Conservation (phyloP, 331 rosid genomes). For the Prunus yedoensis region DNA sequence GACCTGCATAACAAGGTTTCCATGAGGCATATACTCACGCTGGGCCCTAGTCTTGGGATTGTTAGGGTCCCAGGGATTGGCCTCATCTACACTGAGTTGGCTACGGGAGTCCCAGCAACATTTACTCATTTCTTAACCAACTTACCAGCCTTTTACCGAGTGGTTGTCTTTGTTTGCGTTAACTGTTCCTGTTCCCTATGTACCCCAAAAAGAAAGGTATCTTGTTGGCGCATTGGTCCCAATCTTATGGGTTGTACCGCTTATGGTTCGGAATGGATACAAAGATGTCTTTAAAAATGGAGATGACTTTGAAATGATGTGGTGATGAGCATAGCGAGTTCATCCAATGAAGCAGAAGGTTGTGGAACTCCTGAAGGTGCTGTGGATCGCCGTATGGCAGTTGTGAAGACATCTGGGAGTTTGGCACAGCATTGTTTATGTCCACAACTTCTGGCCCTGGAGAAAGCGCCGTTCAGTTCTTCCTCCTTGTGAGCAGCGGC, state of each 20-base stretch:
- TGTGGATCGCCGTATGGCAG: slow-evolving; percentile 79
- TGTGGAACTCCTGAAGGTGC: slow-evolving; percentile 52
- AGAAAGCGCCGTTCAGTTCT: slow-evolving; percentile 46
- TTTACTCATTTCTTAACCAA: slow-evolving; percentile 88
- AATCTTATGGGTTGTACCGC: slow-evolving; percentile 71
- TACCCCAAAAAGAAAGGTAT: slow-evolving; percentile 78
- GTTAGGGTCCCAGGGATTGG: slow-evolving; percentile 94
- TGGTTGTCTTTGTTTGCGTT: slow-evolving; percentile 78
- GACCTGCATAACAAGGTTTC: slow-evolving; percentile 91
- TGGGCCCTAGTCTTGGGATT: slow-evolving; percentile 92
- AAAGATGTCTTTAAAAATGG: slow-evolving; percentile 59
- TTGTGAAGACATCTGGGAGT: slow-evolving; percentile 78
- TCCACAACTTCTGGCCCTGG: slow-evolving; percentile 47
- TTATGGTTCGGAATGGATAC: slow-evolving; percentile 87
- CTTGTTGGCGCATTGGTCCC: slow-evolving; percentile 90
- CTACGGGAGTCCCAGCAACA: slow-evolving; percentile 78
- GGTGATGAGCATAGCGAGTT: slow-evolving; percentile 93
- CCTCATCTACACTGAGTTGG: slow-evolving; percentile 84
- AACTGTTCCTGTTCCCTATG: slow-evolving; percentile 77
- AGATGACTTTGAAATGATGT: slow-evolving; percentile 80
- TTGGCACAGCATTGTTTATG: slow-evolving; percentile 64
- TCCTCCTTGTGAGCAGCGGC: no score
- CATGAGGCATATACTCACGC: slow-evolving; percentile 66
- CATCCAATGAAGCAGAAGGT: slow-evolving; percentile 92
- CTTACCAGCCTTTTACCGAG: slow-evolving; percentile 92